phyloP scores from a whole-genome alignment of 345 rosid species.

The Bruguiera sexangula region DNA sequence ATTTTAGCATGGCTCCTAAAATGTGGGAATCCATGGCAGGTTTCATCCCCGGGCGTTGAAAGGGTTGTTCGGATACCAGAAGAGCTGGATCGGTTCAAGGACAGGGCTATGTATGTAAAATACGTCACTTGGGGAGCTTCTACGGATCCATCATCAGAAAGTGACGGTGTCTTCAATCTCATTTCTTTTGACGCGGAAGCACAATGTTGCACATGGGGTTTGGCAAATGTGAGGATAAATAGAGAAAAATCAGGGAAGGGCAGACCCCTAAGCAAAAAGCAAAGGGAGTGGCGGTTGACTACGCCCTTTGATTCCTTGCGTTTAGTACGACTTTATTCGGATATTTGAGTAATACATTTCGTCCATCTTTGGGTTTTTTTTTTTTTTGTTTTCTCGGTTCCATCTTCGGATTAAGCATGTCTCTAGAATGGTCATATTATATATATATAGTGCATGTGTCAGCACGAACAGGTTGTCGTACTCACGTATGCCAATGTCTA shows the following conservation, averaged over 20 bases:
- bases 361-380: neutral
- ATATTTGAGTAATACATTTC: conserved; percentile 20
- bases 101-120: conserved; percentile 62
- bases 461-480: neutral
- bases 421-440: neutral
- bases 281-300: conserved; percentile 67
- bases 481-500: neutral
- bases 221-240: conserved; percentile 72
- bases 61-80: conserved; percentile 74
- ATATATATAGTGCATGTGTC: neutral
- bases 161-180: conserved; percentile 69
- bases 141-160: conserved; percentile 28
- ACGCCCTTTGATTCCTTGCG: conserved; percentile 59
- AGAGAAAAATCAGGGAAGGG: conserved; percentile 93
- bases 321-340: conserved; percentile 62
- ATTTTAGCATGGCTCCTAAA: neutral
- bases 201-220: conserved; percentile 68
- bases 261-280: conserved; percentile 85
- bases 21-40: conserved; percentile 37
- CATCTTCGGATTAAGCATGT: neutral
- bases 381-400: neutral
- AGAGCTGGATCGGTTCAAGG: conserved; percentile 79
- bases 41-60: conserved; percentile 89
- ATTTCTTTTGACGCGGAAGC: conserved; percentile 59
- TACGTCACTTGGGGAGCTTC: conserved; percentile 34